Conservation (phyloP, 2,329 filamentous ascomycete species). For the Helotiales sp. region DNA sequence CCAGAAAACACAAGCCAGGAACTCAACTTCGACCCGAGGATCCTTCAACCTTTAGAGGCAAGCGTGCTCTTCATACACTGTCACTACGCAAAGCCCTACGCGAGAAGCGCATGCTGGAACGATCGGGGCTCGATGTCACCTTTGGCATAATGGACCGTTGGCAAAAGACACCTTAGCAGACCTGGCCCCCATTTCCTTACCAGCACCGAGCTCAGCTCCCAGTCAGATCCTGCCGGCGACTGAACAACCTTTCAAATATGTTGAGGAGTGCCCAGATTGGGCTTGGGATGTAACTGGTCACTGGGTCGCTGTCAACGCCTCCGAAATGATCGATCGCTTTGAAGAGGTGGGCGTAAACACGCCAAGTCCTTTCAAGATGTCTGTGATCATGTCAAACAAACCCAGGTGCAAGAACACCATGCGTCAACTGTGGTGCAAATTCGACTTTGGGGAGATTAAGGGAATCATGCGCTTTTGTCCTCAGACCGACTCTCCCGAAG, state of each 20-base stretch:
- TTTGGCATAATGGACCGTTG: too few species aligned
- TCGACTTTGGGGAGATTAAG: background rate
- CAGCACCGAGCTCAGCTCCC: too few species aligned
- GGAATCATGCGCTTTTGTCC: conserved; percentile 13
- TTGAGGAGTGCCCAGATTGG: background rate
- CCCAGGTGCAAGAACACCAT: too few species aligned
- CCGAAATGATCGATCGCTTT: background rate
- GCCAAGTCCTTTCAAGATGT: too few species aligned
- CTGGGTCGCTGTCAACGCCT: background rate
- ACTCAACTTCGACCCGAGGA: too few species aligned
- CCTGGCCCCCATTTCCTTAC: too few species aligned
- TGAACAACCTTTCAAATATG: background rate
- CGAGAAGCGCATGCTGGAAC: background rate
- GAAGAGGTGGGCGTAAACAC: too few species aligned
- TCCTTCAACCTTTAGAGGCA: background rate
- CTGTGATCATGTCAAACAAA: too few species aligned
- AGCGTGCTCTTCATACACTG: background rate
- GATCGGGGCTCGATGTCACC: too few species aligned
- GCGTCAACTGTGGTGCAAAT: background rate
- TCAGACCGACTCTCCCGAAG: background rate
- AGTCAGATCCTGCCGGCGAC: background rate
- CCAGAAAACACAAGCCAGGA: too few species aligned
- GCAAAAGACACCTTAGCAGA: too few species aligned
- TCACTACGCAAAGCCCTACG: background rate
- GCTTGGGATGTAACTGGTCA: background rate